A percentile compares a stretch with the other conserved stretches of the same genome.
These are phyloP conservation scores for Fusarium sp. DNA, from an alignment of 2,329 filamentous ascomycete species.

Conservation along the genomic window DNA sequence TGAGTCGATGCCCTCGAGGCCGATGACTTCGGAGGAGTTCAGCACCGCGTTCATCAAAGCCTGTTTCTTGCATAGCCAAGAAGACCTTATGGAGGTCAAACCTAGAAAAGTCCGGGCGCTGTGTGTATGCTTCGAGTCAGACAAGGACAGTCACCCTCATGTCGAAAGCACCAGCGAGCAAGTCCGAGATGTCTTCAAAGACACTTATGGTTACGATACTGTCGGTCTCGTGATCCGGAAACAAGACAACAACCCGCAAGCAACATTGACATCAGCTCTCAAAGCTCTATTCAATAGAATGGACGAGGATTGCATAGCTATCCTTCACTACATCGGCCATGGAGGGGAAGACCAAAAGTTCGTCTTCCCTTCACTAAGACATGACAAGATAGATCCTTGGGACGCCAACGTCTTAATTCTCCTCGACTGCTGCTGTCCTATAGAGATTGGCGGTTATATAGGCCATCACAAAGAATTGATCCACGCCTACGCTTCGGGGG, in stretches of 20 bases:
- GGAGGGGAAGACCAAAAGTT: not conserved
- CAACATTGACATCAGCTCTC: not conserved
- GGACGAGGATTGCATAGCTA: not conserved
- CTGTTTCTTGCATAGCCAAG: not conserved
- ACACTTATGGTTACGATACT: not conserved
- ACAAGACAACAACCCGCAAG: not conserved
- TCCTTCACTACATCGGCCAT: not conserved
- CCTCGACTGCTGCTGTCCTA: not conserved
- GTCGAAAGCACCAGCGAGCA: not conserved
- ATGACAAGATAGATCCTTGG: not conserved
- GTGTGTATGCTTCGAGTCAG: not conserved
- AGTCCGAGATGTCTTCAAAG: not conserved
- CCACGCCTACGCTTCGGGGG: not conserved
- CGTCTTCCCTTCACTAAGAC: not conserved
- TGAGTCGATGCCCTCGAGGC: not conserved
- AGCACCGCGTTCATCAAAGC: not conserved
- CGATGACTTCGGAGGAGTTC: not conserved
- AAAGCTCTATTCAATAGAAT: not conserved
- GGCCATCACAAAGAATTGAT: not conserved
- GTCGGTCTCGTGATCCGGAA: not conserved
- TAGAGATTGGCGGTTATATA: not conserved
- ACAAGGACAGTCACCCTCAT: not conserved
- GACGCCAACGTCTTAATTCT: not conserved
- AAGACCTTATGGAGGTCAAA: not conserved
- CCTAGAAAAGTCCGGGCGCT: not conserved